Conservation (phyloP, 441 rosid genomes). For the Kokia cookei region DNA sequence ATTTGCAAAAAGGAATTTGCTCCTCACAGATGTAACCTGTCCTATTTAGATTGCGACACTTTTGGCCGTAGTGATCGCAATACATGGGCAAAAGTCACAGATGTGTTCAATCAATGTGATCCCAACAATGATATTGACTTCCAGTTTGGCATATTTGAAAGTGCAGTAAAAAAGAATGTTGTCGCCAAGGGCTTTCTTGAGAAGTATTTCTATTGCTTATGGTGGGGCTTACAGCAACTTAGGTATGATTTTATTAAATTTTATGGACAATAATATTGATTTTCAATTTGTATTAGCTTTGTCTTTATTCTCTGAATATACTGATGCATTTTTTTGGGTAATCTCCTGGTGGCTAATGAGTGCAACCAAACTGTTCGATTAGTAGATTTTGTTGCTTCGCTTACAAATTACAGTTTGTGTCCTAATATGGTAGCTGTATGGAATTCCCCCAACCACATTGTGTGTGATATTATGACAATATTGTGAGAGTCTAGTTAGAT, state of each 20-base stretch:
- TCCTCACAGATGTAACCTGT: slow-evolving; percentile 35
- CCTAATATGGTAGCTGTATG: not conserved
- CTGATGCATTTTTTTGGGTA: not conserved
- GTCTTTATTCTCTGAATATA: not conserved
- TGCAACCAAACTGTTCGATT: not conserved
- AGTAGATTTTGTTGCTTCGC: not conserved
- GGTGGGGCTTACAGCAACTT: slow-evolving; percentile 97
- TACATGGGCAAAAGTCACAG: slow-evolving; percentile 55
- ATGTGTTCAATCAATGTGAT: slow-evolving; percentile 59
- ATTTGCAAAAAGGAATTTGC: slow-evolving; percentile 43
- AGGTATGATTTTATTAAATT: slow-evolving; percentile 40
- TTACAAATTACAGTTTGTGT: not conserved
- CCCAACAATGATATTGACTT: slow-evolving; percentile 37
- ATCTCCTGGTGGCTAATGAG: not conserved
- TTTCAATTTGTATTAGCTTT: not conserved
- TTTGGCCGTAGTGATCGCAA: slow-evolving; percentile 23
- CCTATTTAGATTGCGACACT: slow-evolving; percentile 67
- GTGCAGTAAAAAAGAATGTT: slow-evolving; percentile 59
- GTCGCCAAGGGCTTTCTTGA: slow-evolving; percentile 50
- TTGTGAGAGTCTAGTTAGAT: not conserved
- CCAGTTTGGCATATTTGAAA: slow-evolving; percentile 67
- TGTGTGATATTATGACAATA: not conserved
- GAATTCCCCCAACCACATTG: not conserved
- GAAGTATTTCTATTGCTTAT: slow-evolving; percentile 87
- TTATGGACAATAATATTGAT: slow-evolving; percentile 3